A percentile compares a stretch with the other conserved stretches of the same genome.
phyloP scores from a whole-genome alignment of 192 early-diverging fungal genomes.

The Coemansia sp. region DNA sequence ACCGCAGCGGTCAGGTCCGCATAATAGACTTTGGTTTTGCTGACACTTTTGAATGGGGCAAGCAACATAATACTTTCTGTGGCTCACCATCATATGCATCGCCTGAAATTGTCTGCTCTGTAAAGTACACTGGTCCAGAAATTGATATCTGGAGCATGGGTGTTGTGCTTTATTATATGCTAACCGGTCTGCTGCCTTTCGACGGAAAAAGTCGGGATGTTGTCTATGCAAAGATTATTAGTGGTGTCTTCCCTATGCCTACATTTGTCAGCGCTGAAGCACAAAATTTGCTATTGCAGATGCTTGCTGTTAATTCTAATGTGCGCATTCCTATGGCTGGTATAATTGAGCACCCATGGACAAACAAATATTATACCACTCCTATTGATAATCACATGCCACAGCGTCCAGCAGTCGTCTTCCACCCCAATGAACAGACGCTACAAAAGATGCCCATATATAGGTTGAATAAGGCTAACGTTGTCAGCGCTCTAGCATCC shows the following conservation, averaged over 20 bases:
- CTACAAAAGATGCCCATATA: conserved; percentile 48
- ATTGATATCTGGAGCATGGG: conserved; percentile 89
- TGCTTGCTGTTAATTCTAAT: conserved; percentile 71
- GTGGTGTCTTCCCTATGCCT: conserved; percentile 61
- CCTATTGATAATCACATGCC: conserved; percentile 67
- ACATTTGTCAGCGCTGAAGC: conserved; percentile 56
- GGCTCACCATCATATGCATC: conserved; percentile 80
- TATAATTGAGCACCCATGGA: conserved; percentile 72
- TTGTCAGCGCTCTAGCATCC: conserved; percentile 27
- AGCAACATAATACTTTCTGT: conserved; percentile 53
- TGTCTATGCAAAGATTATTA: conserved; percentile 76
- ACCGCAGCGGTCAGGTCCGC: conserved; percentile 65
- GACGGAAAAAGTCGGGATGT: conserved; percentile 80
- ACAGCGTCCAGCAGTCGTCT: conserved; percentile 43
- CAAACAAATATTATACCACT: conserved; percentile 65
- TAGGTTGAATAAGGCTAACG: conserved; percentile 27
- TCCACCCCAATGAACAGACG: conserved; percentile 33
- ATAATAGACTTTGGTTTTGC: conserved; percentile 91
- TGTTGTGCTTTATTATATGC: conserved; percentile 77
- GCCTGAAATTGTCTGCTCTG: conserved; percentile 79
- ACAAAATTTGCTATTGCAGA: conserved; percentile 63
- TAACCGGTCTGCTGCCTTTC: conserved; percentile 80
- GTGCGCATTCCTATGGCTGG: conserved; percentile 64
- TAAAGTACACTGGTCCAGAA: conserved; percentile 79
- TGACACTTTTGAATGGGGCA: conserved; percentile 60